Base-by-base conservation (phyloP, 169 alveolate genomes). In the Plasmodium coatneyi region DNA sequence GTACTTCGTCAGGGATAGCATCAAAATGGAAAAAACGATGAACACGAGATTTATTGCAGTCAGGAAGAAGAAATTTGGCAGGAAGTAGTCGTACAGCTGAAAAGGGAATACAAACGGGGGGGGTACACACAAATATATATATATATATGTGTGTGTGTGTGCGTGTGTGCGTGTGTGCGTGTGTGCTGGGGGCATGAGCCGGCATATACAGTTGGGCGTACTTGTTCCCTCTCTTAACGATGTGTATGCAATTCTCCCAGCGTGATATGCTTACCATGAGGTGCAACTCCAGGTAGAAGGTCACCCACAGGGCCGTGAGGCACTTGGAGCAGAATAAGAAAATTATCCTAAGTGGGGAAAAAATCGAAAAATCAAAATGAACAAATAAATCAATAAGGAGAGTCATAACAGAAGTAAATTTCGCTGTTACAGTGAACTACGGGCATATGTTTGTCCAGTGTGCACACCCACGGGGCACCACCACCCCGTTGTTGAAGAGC, bases 41-140 rank as follows among this genome's bases (percentile, higher is more conserved):
- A 30, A 54, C 28, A 76, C 70, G 7, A 86, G 25, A 25, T 39
- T 25, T 2, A 86, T 76, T 49, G 71, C 7, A 9, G 80, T 19
- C 30, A 86, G 32, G 22, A 52, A 74, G 54, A 86, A 76, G 41
- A 19, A 74, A n/a, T 86, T 86, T 39, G 93, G 93, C 16, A 86
- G 19, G 46, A 86, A 86, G 70, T 86, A 76, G 41, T 86, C 93
- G 52, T 76, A 28, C n/a, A 86, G 78, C 93, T 86, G 93, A 74
- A 86, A 86, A 28, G 41, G 80, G 49, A 72, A 83, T 22, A 32
- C 72, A 39, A 76, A 74, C 12, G 79, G 34, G 70, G 19, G 19
- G 71, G 41, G 79, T 80, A 22, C 14, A 30, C 22, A 14, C 19
- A n/a, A 54, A 25, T 32, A 14, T 82, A 4, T n/a, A 28, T 14